Base-by-base conservation (phyloP, 805 yeast genomes). In the Scheffersomyces ergatensis region DNA sequence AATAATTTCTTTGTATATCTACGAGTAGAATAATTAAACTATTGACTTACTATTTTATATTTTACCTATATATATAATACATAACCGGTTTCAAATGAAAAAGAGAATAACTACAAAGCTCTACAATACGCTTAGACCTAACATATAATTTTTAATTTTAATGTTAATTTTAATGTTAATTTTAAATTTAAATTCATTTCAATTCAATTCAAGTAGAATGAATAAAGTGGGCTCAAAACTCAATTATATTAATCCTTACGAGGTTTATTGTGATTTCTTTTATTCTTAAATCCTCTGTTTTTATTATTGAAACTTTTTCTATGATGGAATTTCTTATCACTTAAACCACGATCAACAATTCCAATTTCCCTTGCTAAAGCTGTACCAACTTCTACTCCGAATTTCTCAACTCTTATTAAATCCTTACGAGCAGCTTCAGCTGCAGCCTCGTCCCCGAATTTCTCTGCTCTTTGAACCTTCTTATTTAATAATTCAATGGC, bases 341-440 rank as follows among this genome's bases (percentile, higher is more conserved):
- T 58, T 42, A 69, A 64, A 16, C 55, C 53, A 17, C 51, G 56
- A 50, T 65, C 67, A 36, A 70, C 78, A 33, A 78, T 55, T 0
- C 89, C 89, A 35, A 85, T 69, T 54, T 84, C 89, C 47, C 66
- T 69, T 27, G 89, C 89, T 49, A 85, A 62, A 8, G 82, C 76
- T 31, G 85, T 80, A 42, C 81, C 81, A 26, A 72, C 58, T 46
- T 82, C 84, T 37, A 88, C 78, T 21, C 97, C 98, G 57, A 89
- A 90, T 67, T 87, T 89, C 58, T 83, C 83, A 47, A 89, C 79
- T 57, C 96, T 78, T 27, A 72, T 72, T 51, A 89, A 67, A 45
- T 78, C 82, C 46, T 77, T 80, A 54, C 78, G 78, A 36, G 85
- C 77, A 16, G 69, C 72, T 29, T 70, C 70, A 19, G 77, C 75